A percentile compares a stretch with the other conserved stretches of the same genome.
Evolutionary conservation across 2,329 filamentous ascomycete genomes (phyloP).

Genomic region (Pseudocercospora macadamiae): DNA sequence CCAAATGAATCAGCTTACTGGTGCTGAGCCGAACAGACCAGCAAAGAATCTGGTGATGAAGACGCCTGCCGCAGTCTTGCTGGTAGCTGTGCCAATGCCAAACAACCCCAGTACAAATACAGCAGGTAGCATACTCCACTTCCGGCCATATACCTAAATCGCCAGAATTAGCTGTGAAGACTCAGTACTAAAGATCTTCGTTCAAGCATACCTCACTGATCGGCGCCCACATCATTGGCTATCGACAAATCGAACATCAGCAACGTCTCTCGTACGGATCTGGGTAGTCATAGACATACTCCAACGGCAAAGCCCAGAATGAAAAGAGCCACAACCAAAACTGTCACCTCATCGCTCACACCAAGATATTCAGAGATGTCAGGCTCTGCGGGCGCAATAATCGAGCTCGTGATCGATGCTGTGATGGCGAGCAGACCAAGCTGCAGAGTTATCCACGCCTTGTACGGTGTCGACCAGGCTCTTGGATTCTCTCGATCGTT

Average conservation of each 20-base stretch:
- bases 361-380: constrained; percentile 48
- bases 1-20: constrained; percentile 39
- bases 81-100: constrained; percentile 50
- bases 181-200: constrained; percentile 43
- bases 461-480: constrained; percentile 50
- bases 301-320: constrained; percentile 50
- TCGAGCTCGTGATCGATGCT: constrained; percentile 47
- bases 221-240: constrained; percentile 23
- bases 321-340: constrained; percentile 53
- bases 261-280: no score
- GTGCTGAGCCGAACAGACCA: constrained; percentile 49
- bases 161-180: neutral
- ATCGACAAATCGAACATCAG: neutral
- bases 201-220: constrained; percentile 13
- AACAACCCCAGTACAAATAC: constrained; percentile 49
- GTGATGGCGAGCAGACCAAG: constrained; percentile 52
- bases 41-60: constrained; percentile 50
- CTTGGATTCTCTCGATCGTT: constrained; percentile 51
- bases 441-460: constrained; percentile 54
- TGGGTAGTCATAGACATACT: no score
- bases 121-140: constrained; percentile 48
- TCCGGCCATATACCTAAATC: constrained; percentile 45
- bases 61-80: constrained; percentile 41
- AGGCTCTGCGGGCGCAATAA: constrained; percentile 53
- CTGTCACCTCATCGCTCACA: constrained; percentile 49